Evolutionary conservation across 805 yeast genomes (phyloP).

Genomic region (Candida arabinofermentans): DNA sequence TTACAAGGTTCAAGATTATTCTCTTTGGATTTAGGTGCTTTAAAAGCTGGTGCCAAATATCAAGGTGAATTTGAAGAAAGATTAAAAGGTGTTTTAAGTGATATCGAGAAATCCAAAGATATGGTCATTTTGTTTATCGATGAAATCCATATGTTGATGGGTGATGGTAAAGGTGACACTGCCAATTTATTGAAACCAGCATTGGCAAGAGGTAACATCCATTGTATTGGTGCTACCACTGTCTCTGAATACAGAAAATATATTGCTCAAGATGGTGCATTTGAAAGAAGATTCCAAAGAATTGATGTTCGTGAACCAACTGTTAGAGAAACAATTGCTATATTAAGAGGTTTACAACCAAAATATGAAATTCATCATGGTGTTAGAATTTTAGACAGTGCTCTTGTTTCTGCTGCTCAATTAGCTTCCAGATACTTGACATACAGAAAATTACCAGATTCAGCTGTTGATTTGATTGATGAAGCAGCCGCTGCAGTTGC

Average conservation of each 20-base stretch:
- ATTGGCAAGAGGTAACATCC: slow-evolving; percentile 92
- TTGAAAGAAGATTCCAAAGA: slow-evolving; percentile 97
- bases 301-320: slow-evolving; percentile 95
- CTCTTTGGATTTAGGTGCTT: slow-evolving; percentile 90
- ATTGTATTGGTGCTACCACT: slow-evolving; percentile 98
- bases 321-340: slow-evolving; percentile 88
- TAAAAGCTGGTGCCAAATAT: slow-evolving; percentile 97
- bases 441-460: slow-evolving; percentile 92
- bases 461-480: slow-evolving; percentile 94
- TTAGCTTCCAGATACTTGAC: slow-evolving; percentile 92
- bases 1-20: slow-evolving; percentile 76
- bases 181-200: slow-evolving; percentile 96
- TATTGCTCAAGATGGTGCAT: slow-evolving; percentile 96
- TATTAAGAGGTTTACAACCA: slow-evolving; percentile 91
- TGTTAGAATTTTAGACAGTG: slow-evolving; percentile 91
- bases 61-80: slow-evolving; percentile 99
- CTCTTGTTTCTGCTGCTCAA: slow-evolving; percentile 91
- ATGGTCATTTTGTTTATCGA: slow-evolving; percentile 91
- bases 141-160: slow-evolving; percentile 99
- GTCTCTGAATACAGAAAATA: slow-evolving; percentile 89
- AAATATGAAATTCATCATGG: slow-evolving; percentile 97
- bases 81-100: slow-evolving; percentile 92
- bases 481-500: slow-evolving; percentile 97
- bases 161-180: slow-evolving; percentile 96
- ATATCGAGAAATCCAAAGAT: slow-evolving; percentile 81